Conservation (phyloP, 1,284 basidiomycete species). For the Trametes hirsuta region DNA sequence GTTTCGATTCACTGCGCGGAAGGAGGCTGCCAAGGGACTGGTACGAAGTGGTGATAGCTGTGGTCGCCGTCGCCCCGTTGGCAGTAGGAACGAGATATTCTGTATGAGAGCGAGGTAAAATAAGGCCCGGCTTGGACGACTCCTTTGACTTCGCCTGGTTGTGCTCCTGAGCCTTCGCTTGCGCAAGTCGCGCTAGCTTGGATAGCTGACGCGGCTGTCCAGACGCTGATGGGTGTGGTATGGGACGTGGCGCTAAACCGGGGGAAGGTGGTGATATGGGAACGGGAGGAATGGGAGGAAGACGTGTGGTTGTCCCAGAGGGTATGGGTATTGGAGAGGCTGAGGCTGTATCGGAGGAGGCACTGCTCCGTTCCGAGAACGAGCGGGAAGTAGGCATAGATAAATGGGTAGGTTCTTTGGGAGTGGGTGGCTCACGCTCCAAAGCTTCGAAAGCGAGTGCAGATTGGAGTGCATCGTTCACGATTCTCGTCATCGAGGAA, state of each 20-base stretch:
- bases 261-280: slow-evolving; percentile 2
- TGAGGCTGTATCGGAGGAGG: background rate
- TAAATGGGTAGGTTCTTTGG: slow-evolving; percentile 2
- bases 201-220: slow-evolving; percentile 46
- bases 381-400: slow-evolving; percentile 9
- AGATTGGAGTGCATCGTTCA: slow-evolving; percentile 62
- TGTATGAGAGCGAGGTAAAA: slow-evolving; percentile 42
- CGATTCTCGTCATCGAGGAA: slow-evolving; percentile 57
- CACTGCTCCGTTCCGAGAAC: background rate
- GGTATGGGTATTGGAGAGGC: background rate
- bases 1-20: slow-evolving; percentile 27
- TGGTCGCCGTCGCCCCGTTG: slow-evolving; percentile 75
- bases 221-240: slow-evolving; percentile 5
- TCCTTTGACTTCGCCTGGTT: slow-evolving; percentile 31
- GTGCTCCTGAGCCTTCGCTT: slow-evolving; percentile 52
- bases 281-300: background rate
- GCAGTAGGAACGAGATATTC: slow-evolving; percentile 75
- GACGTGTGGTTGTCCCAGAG: background rate
- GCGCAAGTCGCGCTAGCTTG: slow-evolving; percentile 71
- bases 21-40: slow-evolving; percentile 59
- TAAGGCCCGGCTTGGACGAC: slow-evolving; percentile 14
- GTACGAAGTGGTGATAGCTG: slow-evolving; percentile 79
- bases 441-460: slow-evolving; percentile 41
- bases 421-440: slow-evolving; percentile 20
- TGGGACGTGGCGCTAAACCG: background rate